Percentiles rank a stretch among this genome's conserved stretches.
Conservation (phyloP, 2,329 filamentous ascomycete species). For the Chaetoscypha palmicola region DNA sequence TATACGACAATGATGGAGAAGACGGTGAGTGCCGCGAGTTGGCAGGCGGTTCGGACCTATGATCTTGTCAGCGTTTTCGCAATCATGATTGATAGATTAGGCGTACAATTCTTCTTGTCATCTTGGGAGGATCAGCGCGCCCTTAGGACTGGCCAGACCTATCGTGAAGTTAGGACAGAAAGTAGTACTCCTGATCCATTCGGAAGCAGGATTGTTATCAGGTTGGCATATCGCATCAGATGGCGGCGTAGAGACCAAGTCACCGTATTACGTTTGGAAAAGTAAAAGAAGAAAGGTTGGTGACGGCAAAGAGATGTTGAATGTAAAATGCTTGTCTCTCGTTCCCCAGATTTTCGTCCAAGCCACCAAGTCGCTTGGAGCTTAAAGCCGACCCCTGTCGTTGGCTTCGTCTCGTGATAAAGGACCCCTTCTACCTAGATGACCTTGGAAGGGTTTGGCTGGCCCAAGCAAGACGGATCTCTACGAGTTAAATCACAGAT, state of each 20-base stretch:
- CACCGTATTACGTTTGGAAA: too few relatives aligned
- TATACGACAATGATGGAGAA: conserved; percentile 52
- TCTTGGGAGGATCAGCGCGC: conserved; percentile 15
- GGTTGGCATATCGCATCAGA: conserved; percentile 9
- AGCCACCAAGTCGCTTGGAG: not conserved
- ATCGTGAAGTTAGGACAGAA: conserved; percentile 7
- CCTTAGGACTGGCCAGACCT: conserved; percentile 4
- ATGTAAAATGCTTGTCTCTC: not conserved
- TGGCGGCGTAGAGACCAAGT: too few relatives aligned
- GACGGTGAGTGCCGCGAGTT: conserved; percentile 30
- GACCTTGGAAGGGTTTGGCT: too few relatives aligned
- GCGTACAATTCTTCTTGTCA: conserved; percentile 32
- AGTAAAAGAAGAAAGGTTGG: not conserved
- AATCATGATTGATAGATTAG: not conserved
- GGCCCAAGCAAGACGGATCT: too few relatives aligned
- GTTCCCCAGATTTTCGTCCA: conserved; percentile 11
- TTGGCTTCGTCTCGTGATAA: conserved; percentile 3
- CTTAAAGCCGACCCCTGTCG: not conserved
- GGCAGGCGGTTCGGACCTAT: conserved; percentile 39
- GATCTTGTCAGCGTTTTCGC: not conserved
- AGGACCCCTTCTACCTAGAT: not conserved
- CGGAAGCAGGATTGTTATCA: conserved; percentile 8
- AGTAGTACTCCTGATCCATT: conserved; percentile 14
- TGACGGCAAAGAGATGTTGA: not conserved
- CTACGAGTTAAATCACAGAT: too few relatives aligned